Conservation (phyloP, 768 basidiomycete species). For the Pleurotus tuber-regium region DNA sequence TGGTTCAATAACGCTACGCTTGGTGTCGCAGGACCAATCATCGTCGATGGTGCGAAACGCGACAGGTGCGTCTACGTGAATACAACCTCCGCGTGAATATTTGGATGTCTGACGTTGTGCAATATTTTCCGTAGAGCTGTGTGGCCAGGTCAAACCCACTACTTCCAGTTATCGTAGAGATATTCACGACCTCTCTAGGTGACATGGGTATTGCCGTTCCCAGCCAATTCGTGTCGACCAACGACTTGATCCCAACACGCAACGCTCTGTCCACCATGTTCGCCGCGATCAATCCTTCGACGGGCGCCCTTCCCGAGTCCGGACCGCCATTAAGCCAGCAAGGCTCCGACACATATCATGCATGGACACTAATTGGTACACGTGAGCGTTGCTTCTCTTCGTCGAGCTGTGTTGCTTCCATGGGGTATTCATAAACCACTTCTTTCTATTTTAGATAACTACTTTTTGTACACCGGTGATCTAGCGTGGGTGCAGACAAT, state of each 20-base stretch:
- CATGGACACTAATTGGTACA: constrained; percentile 60
- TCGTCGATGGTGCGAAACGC: constrained; percentile 60
- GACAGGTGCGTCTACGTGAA: constrained; percentile 48
- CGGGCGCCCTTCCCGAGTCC: constrained; percentile 56
- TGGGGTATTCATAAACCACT: neutral
- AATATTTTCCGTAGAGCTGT: constrained; percentile 38
- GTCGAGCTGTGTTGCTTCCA: neutral
- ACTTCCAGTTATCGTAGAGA: no score
- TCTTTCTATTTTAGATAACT: constrained; percentile 40
- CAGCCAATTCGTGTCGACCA: constrained; percentile 59
- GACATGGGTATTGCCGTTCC: constrained; percentile 67
- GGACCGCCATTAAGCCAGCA: constrained; percentile 45
- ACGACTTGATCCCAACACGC: constrained; percentile 51
- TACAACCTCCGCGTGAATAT: no score
- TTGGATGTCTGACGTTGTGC: neutral
- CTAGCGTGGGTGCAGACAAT: constrained; percentile 43
- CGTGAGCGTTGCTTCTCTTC: constrained; percentile 24
- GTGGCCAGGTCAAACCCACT: constrained; percentile 50
- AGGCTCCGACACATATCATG: constrained; percentile 55
- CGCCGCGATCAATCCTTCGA: constrained; percentile 45
- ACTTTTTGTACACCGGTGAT: constrained; percentile 55
- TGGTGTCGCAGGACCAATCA: constrained; percentile 57
- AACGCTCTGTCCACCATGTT: constrained; percentile 62
- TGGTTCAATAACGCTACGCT: constrained; percentile 57
- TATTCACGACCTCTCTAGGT: constrained; percentile 24